A percentile compares a stretch with the other conserved stretches of the same genome.
phyloP scores from a whole-genome alignment of 1,284 basidiomycete species.

The Rhodotorula sp. region DNA sequence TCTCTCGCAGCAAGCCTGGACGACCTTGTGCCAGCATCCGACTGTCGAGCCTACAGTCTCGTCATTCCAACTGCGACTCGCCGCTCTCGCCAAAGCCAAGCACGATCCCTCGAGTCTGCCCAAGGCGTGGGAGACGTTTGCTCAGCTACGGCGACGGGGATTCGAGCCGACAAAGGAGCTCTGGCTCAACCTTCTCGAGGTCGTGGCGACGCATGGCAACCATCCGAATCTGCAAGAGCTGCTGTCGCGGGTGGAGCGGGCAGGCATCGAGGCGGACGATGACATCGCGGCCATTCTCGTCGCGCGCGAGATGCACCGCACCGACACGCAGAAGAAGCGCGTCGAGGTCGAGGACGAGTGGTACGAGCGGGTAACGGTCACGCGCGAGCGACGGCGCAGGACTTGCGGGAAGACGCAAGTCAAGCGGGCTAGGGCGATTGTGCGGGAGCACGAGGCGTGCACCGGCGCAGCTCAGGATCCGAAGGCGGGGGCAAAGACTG shows the following conservation, averaged over 20 bases:
- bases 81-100: too few relatives aligned
- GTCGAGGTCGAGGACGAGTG: neutral
- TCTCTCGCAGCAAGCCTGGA: neutral
- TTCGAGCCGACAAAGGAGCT: neutral
- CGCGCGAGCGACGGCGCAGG: neutral
- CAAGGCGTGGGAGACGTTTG: neutral
- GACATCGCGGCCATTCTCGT: conserved; percentile 6
- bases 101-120: too few relatives aligned
- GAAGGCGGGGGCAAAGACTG: too few relatives aligned
- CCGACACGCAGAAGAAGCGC: conserved; percentile 5
- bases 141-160: neutral
- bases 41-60: neutral
- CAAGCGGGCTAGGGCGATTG: conserved; percentile 1
- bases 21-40: neutral
- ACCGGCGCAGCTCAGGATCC: neutral
- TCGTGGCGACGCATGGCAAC: conserved; percentile 3
- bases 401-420: conserved; percentile 4
- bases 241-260: neutral
- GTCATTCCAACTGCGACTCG: neutral
- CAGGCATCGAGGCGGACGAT: neutral
- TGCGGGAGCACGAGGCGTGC: neutral
- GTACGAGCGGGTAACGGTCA: neutral
- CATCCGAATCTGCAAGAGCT: neutral
- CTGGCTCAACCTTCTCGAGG: conserved; percentile 13
- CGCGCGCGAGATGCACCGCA: conserved; percentile 13